A percentile compares a stretch with the other conserved stretches of the same genome.
Conservation (phyloP, 805 yeast genomes). For the Hanseniaspora hatyaiensis region DNA sequence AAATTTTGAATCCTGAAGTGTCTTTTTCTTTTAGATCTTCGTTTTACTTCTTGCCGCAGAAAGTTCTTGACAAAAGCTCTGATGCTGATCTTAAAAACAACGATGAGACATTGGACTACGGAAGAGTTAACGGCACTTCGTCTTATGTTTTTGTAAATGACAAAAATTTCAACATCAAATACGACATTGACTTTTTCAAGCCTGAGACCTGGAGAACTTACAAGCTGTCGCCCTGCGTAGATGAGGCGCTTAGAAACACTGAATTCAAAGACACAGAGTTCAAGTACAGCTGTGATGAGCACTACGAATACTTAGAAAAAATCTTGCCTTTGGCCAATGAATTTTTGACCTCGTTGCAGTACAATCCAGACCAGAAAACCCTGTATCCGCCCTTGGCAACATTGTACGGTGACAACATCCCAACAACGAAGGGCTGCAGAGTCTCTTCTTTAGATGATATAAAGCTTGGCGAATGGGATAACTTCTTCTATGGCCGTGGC, state of each 20-base stretch:
- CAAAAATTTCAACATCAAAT: slow-evolving; percentile 42
- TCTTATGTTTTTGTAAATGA: slow-evolving; percentile 41
- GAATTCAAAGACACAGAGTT: slow-evolving; percentile 13
- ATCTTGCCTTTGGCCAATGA: slow-evolving; percentile 49
- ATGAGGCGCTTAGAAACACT: slow-evolving; percentile 24
- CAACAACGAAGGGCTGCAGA: slow-evolving; percentile 72
- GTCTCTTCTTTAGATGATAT: slow-evolving; percentile 55
- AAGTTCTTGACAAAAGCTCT: neutral
- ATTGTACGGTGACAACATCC: slow-evolving; percentile 70
- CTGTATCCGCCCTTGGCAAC: slow-evolving; percentile 75
- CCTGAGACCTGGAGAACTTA: slow-evolving; percentile 70
- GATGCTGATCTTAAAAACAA: slow-evolving; percentile 41
- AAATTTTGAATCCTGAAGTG: slow-evolving; percentile 64
- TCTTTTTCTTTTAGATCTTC: slow-evolving; percentile 84
- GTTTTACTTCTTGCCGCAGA: slow-evolving; percentile 57
- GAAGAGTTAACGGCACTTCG: slow-evolving; percentile 2
- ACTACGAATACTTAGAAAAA: slow-evolving; percentile 50
- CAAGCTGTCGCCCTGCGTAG: slow-evolving; percentile 57
- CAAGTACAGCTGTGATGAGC: slow-evolving; percentile 34
- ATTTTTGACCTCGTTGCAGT: slow-evolving; percentile 47
- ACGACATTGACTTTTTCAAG: slow-evolving; percentile 65
- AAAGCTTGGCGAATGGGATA: slow-evolving; percentile 56
- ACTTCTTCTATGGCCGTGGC: slow-evolving; percentile 77
- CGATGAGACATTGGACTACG: slow-evolving; percentile 2
- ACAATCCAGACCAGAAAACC: slow-evolving; percentile 34